Evolutionary conservation across 2,329 filamentous ascomycete species (phyloP), one percentile per base, ranked within the genome.

Genomic region (Atkinsonella texensis): DNA sequence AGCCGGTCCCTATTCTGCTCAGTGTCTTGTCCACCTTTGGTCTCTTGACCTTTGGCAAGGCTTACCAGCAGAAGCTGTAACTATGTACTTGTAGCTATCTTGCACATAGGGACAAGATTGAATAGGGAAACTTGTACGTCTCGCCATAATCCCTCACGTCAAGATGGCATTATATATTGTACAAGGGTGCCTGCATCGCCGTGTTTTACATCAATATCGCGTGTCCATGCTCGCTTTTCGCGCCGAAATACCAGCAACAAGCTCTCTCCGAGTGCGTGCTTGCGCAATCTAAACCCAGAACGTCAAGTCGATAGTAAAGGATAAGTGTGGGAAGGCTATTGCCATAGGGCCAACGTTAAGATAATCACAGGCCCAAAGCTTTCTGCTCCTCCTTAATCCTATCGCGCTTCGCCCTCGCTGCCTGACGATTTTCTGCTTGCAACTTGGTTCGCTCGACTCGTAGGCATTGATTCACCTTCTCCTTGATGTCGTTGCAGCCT

Each of bases 401-500:
- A 58, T 84, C 77, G 41, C 65, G 85, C 75, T 74, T 90, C 84
- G 68, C 78, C 70, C 68, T 80, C 79, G 56, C 88, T 77, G 58
- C 74, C 66, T 65, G 87, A 78, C 61, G 81, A 66, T 98, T 97
- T 60, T 75, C 72, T 57, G 79, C 80, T 49, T 90, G 90, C 52
- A 84, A 82, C 67, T 89, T 87, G 49, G 84, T 71, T 62, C 93
- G 80, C 68, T 95, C 88, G 39, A 78, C 82, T 56, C 87, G 81
- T 49, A 98, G 77, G 65, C 93, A 98, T 63, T 81, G 78, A 70
- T 87, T 93, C 60, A 98, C 87, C 53, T 88, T 75, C 42, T 81
- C 76, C 69, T 98, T 98, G 56, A 85, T 79, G 41, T 84, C 79
- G 68, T 89, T 97, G 79, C 93, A 98, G 74, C 86, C 88, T 52